phyloP scores from a whole-genome alignment of 23 red algal genomes.

The Pyropia haitanensis region DNA sequence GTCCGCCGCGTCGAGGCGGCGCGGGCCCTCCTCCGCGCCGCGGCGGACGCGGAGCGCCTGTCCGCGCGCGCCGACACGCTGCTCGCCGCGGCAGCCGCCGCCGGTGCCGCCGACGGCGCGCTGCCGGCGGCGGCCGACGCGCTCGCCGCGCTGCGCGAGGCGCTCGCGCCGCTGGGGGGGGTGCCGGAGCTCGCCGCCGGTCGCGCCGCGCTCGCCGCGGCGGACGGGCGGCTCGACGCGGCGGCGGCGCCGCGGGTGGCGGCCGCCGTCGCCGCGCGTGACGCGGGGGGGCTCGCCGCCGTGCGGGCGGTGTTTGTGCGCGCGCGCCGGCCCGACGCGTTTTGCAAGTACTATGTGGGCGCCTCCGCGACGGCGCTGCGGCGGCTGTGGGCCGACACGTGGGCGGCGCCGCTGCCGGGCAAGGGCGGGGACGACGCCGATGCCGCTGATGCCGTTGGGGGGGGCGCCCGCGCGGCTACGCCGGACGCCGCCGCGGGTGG shows the following conservation, averaged over 20 bases:
- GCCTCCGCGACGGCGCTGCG: conserved; percentile 20
- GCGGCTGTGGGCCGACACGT: conserved; percentile 25
- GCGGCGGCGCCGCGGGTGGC: conserved; percentile 30
- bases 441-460: too few species aligned
- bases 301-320: conserved; percentile 58
- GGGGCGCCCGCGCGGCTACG: too few species aligned
- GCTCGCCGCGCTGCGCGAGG: conserved; percentile 24
- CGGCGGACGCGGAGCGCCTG: conserved; percentile 29
- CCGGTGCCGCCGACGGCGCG: conserved; percentile 18
- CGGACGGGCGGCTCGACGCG: conserved; percentile 34
- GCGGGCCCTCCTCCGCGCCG: conserved; percentile 29
- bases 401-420: conserved; percentile 4
- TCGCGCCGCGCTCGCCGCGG: conserved; percentile 21
- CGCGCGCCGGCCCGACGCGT: conserved; percentile 45
- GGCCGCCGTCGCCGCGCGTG: conserved; percentile 29
- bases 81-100: conserved; percentile 24
- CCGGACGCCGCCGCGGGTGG: too few species aligned
- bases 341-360: conserved; percentile 39
- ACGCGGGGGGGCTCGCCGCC: conserved; percentile 17
- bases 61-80: conserved; percentile 31
- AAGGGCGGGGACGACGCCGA: too few species aligned
- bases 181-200: conserved; percentile 27
- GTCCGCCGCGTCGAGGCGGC: conserved; percentile 56
- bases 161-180: conserved; percentile 25
- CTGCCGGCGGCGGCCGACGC: conserved; percentile 55